A percentile compares a stretch with the other conserved stretches of the same genome.
phyloP scores from a whole-genome alignment of 805 yeast genomes.

The Candida bentonensis region DNA sequence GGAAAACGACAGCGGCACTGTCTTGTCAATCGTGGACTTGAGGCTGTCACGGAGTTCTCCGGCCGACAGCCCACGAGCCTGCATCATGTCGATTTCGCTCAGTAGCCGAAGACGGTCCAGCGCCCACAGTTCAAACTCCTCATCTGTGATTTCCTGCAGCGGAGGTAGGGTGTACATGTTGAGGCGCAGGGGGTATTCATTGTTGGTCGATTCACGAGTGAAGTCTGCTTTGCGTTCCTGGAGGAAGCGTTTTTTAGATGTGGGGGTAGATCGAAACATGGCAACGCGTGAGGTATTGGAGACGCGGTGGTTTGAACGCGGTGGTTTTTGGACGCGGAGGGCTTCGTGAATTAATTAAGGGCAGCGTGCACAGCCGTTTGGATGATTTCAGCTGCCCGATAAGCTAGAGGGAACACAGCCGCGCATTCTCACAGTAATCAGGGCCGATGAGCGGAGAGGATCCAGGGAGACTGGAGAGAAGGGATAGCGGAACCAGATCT shows the following conservation, averaged over 20 bases:
- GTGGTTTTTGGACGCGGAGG: neutral
- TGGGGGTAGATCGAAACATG: neutral
- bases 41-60: slow-evolving; percentile 54
- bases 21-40: slow-evolving; percentile 49
- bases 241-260: neutral
- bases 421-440: no score
- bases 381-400: no score
- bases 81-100: slow-evolving; percentile 68
- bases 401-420: no score
- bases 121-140: slow-evolving; percentile 92
- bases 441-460: no score
- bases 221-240: neutral
- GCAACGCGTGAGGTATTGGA: no score
- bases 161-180: slow-evolving; percentile 73
- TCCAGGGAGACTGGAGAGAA: no score
- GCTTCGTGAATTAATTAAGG: no score
- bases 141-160: slow-evolving; percentile 70
- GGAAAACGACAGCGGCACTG: slow-evolving; percentile 44
- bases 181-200: slow-evolving; percentile 39
- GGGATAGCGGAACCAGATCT: no score
- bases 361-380: no score
- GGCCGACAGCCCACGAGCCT: slow-evolving; percentile 36
- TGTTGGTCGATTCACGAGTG: slow-evolving; percentile 4
- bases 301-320: neutral
- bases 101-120: slow-evolving; percentile 75